Evolutionary conservation across 129 eudicot species (phyloP).

Genomic region (Pulicaria dysenterica): DNA sequence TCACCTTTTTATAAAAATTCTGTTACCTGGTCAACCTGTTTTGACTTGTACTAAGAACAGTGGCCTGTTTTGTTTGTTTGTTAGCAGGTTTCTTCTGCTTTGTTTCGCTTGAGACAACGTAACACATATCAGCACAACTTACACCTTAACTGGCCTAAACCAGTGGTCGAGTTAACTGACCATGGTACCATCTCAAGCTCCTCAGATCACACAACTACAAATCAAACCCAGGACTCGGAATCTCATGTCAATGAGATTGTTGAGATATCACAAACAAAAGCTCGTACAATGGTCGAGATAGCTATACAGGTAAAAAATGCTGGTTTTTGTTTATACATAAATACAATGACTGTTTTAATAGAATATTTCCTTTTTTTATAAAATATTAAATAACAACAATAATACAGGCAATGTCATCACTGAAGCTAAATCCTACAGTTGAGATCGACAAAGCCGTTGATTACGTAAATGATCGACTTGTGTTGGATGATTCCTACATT

Average conservation of each 20-base stretch:
- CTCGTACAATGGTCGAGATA: slow-evolving; percentile 78
- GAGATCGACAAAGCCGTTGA: slow-evolving; percentile 81
- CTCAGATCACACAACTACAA: slow-evolving; percentile 37
- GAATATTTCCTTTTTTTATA: not conserved
- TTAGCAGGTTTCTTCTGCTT: slow-evolving; percentile 74
- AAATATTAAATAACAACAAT: not conserved
- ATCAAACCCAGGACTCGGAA: slow-evolving; percentile 55
- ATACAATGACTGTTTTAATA: not conserved
- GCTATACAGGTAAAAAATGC: slow-evolving; percentile 62
- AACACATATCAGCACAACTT: slow-evolving; percentile 63
- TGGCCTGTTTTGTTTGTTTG: slow-evolving; percentile 13
- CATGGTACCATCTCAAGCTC: slow-evolving; percentile 41
- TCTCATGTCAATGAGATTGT: slow-evolving; percentile 66
- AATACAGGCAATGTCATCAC: slow-evolving; percentile 60
- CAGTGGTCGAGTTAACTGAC: slow-evolving; percentile 37
- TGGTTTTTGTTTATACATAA: not conserved
- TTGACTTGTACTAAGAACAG: not conserved
- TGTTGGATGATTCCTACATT: slow-evolving; percentile 49
- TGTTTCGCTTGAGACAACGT: slow-evolving; percentile 67
- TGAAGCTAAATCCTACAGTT: slow-evolving; percentile 43
- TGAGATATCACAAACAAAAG: slow-evolving; percentile 76
- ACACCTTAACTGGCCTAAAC: slow-evolving; percentile 42
- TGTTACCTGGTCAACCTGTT: not conserved
- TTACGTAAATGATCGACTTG: slow-evolving; percentile 55
- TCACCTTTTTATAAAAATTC: not conserved